Conservation (phyloP, 257 asterid species). For the Cruciata laevipes region DNA sequence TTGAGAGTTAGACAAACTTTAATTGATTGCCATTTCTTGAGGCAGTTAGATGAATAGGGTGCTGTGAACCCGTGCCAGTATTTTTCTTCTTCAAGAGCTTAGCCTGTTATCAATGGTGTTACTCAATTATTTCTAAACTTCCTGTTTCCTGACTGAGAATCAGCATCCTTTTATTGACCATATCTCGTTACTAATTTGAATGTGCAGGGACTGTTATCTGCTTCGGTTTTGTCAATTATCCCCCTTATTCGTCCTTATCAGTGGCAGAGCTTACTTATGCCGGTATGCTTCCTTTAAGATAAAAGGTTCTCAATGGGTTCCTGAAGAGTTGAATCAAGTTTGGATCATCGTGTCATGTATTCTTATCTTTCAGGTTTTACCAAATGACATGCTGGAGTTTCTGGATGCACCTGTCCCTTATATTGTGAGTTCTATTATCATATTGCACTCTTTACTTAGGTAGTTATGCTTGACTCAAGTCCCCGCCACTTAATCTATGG, state of each 20-base stretch:
- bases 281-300: constrained; percentile 40
- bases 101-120: background rate
- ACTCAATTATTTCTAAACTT: background rate
- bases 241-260: constrained; percentile 95
- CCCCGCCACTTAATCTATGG: background rate
- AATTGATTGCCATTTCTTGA: background rate
- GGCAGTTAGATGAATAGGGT: background rate
- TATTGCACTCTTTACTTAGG: background rate
- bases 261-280: constrained; percentile 98
- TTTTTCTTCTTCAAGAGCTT: background rate
- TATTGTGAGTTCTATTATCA: constrained; percentile 54
- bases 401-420: constrained; percentile 99
- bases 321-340: constrained; percentile 11
- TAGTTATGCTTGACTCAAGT: background rate
- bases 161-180: background rate
- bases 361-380: constrained; percentile 64
- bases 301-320: constrained; percentile 11
- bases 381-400: constrained; percentile 97
- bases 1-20: background rate
- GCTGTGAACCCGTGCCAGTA: background rate
- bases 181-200: constrained; percentile 12
- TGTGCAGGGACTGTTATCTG: constrained; percentile 85
- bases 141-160: background rate
- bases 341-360: constrained; percentile 1
- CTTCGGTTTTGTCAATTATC: constrained; percentile 72